phyloP scores from a whole-genome alignment of 1,284 basidiomycete genomes.

The Ceratobasidium sp. region DNA sequence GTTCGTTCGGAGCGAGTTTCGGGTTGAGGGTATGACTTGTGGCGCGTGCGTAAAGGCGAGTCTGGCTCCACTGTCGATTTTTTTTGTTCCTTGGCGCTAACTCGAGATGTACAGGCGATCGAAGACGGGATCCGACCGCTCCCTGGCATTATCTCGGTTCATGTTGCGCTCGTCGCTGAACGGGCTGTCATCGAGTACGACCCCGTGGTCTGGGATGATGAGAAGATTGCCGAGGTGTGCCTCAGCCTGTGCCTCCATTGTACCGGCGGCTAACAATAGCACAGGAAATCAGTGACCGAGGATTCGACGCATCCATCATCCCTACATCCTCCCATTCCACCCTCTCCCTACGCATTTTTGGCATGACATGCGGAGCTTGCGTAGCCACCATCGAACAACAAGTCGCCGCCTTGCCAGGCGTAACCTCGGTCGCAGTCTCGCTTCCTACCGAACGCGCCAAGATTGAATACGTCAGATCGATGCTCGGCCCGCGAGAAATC shows the following conservation, averaged over 20 bases:
- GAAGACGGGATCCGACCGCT: constrained; percentile 88
- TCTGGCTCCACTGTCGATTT: constrained; percentile 38
- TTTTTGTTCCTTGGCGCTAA: constrained; percentile 7
- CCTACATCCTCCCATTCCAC: constrained; percentile 67
- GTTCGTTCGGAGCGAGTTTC: constrained; percentile 66
- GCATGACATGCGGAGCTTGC: constrained; percentile 90
- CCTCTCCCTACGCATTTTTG: constrained; percentile 80
- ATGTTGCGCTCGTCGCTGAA: constrained; percentile 94
- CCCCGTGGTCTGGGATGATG: constrained; percentile 77
- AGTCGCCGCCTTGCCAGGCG: constrained; percentile 75
- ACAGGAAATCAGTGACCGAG: constrained; percentile 90
- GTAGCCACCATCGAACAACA: constrained; percentile 79
- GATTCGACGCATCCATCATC: constrained; percentile 85
- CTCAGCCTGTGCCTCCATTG: not conserved
- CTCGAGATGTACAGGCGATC: constrained; percentile 73
- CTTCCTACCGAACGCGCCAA: constrained; percentile 76
- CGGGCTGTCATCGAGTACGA: constrained; percentile 92
- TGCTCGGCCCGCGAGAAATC: constrained; percentile 83
- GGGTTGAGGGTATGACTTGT: constrained; percentile 92
- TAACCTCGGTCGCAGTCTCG: constrained; percentile 75
- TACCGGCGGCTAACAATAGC: not conserved
- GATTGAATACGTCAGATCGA: constrained; percentile 75
- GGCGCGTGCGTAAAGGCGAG: constrained; percentile 87
- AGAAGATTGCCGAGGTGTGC: constrained; percentile 78
- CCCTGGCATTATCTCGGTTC: constrained; percentile 84